A percentile compares a stretch with the other conserved stretches of the same genome.
Conservation (phyloP, 1,284 basidiomycete genomes). For the Takashimella tepidaria region DNA sequence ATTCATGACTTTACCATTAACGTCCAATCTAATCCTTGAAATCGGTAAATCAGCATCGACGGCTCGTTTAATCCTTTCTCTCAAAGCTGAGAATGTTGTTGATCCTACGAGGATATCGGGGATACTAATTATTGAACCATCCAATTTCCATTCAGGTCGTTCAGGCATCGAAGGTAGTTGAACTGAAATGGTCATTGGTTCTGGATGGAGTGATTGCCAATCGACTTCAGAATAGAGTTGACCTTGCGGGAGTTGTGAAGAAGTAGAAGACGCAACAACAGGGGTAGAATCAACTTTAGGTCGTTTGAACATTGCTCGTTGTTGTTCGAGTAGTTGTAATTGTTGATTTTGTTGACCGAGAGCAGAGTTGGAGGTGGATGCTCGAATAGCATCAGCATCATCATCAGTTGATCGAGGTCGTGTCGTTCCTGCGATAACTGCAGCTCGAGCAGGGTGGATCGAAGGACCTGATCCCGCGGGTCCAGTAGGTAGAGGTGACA, state of each 20-base stretch:
- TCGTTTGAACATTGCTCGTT: constrained; percentile 10
- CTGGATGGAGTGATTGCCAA: constrained; percentile 83
- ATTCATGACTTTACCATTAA: constrained; percentile 73
- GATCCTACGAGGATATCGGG: constrained; percentile 73
- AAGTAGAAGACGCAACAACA: too few species aligned
- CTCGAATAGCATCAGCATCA: constrained; percentile 14
- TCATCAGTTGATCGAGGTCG: constrained; percentile 10
- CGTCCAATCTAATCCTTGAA: constrained; percentile 70
- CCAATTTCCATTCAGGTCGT: constrained; percentile 85
- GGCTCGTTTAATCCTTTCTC: constrained; percentile 74
- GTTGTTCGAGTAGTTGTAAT: too few species aligned
- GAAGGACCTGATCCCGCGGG: constrained; percentile 9
- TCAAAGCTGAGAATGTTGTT: constrained; percentile 68
- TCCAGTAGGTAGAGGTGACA: constrained; percentile 31
- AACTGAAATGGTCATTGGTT: constrained; percentile 74
- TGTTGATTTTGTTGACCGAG: too few species aligned
- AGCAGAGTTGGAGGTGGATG: constrained; percentile 19
- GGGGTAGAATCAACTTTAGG: constrained; percentile 15
- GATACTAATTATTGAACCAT: constrained; percentile 69
- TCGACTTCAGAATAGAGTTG: constrained; percentile 51
- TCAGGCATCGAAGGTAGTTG: constrained; percentile 71
- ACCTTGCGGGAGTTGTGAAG: constrained; percentile 14
- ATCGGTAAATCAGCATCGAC: constrained; percentile 71
- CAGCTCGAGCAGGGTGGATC: constrained; percentile 48
- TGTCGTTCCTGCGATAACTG: constrained; percentile 40